A percentile compares a stretch with the other conserved stretches of the same genome.
phyloP scores from a whole-genome alignment of 805 yeast genomes.

The Danielia oregonensis region DNA sequence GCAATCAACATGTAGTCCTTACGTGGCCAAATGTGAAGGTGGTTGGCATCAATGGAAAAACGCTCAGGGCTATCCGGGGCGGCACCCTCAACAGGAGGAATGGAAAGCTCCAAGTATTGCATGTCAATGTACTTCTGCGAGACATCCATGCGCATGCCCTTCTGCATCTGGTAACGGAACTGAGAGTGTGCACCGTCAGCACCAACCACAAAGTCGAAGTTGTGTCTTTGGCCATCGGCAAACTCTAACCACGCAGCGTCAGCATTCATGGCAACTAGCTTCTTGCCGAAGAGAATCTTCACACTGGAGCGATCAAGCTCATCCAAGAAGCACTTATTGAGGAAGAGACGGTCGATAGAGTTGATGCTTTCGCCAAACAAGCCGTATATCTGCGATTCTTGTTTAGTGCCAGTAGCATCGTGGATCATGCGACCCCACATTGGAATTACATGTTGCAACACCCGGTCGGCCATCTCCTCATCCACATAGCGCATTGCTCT shows the following conservation, averaged over 20 bases:
- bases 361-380: constrained; percentile 79
- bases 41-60: constrained; percentile 64
- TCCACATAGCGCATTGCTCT: constrained; percentile 64
- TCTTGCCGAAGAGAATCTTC: constrained; percentile 50
- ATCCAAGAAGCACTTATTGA: constrained; percentile 62
- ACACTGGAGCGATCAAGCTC: constrained; percentile 52
- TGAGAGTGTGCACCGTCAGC: constrained; percentile 84
- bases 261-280: constrained; percentile 43
- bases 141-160: constrained; percentile 62
- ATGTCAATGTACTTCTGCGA: constrained; percentile 78
- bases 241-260: constrained; percentile 24
- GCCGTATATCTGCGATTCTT: constrained; percentile 73
- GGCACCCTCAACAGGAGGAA: constrained; percentile 46
- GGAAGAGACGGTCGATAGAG: constrained; percentile 71
- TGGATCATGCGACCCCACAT: constrained; percentile 93
- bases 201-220: constrained; percentile 66
- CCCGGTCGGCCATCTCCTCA: constrained; percentile 48
- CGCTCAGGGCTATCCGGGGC: constrained; percentile 27
- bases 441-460: constrained; percentile 66
- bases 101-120: constrained; percentile 75
- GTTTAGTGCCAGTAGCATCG: constrained; percentile 51
- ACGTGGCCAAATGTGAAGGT: constrained; percentile 92
- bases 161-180: constrained; percentile 66
- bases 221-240: constrained; percentile 14
- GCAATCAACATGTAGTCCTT: constrained; percentile 86